Conservation (phyloP, 306 rosid genomes). For the Glycine soja region DNA sequence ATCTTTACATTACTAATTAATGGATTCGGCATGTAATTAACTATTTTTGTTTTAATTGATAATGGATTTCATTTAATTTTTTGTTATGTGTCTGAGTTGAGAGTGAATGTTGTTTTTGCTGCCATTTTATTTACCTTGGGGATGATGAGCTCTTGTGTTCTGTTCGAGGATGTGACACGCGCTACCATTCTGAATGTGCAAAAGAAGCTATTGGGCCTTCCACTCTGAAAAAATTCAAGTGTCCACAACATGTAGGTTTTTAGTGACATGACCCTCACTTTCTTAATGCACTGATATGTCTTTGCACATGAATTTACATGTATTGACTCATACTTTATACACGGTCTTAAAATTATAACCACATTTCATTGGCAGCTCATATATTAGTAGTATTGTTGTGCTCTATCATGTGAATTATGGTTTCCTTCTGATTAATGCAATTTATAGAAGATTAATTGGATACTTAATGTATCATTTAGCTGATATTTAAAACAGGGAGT, state of each 20-base stretch:
- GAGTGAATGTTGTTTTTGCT: slow-evolving; percentile 72
- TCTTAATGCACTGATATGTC: not conserved
- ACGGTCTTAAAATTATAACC: not conserved
- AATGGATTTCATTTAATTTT: not conserved
- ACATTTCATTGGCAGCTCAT: not conserved
- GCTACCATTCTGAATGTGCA: slow-evolving; percentile 69
- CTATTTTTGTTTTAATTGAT: not conserved
- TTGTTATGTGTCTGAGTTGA: slow-evolving; percentile 41
- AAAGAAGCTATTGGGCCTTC: slow-evolving; percentile 57
- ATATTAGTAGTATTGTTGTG: not conserved
- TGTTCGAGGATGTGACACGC: slow-evolving; percentile 71
- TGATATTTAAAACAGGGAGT: not conserved
- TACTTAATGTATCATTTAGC: not conserved
- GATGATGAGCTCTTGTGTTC: slow-evolving; percentile 69
- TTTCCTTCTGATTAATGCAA: not conserved
- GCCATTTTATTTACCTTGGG: slow-evolving; percentile 54
- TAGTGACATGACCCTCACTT: not conserved
- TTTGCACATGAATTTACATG: slow-evolving; percentile 1
- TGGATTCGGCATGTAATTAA: not conserved
- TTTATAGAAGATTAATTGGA: slow-evolving; percentile 4
- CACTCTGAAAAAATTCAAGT: slow-evolving; percentile 74
- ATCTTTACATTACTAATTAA: not conserved
- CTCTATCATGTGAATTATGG: not conserved
- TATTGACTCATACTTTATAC: not conserved
- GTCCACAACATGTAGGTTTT: slow-evolving; percentile 80